phyloP scores from a whole-genome alignment of 2,329 filamentous ascomycete genomes.

The Phaeosphaeriaceae sp. region DNA sequence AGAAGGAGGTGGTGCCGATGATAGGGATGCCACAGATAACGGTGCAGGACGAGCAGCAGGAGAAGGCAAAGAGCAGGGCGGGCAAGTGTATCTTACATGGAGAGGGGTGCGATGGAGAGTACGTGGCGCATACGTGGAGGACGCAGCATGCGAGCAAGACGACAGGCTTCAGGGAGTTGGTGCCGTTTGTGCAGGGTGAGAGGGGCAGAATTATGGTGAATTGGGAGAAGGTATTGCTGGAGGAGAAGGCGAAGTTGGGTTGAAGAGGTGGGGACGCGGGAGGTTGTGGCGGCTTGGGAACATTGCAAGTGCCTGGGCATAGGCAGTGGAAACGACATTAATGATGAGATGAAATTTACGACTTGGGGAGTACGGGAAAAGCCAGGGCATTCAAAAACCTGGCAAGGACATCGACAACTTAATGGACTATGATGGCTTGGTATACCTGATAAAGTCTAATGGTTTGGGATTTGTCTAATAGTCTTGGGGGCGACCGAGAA shows the following conservation, averaged over 20 bases:
- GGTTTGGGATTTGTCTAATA: neutral
- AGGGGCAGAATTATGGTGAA: slow-evolving; percentile 31
- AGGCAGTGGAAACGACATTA: neutral
- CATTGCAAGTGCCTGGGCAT: neutral
- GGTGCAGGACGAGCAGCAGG: neutral
- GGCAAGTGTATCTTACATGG: slow-evolving; percentile 25
- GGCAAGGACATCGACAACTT: neutral
- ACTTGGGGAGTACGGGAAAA: neutral
- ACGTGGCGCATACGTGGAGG: slow-evolving; percentile 10
- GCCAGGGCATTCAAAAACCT: neutral
- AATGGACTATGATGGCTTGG: neutral
- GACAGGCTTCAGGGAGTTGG: slow-evolving; percentile 22
- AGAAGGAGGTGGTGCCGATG: neutral
- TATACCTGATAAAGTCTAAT: neutral
- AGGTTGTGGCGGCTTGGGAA: neutral
- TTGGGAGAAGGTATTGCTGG: slow-evolving; percentile 25
- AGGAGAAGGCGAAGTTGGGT: slow-evolving; percentile 22
- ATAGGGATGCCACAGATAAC: neutral
- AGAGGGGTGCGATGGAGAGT: slow-evolving; percentile 26
- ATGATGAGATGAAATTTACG: neutral
- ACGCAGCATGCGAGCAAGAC: slow-evolving; percentile 11
- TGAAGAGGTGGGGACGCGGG: neutral
- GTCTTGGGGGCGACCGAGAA: neutral
- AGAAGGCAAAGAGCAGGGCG: neutral
- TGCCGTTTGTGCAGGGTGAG: slow-evolving; percentile 18